Base-by-base conservation (phyloP, 352 stramenopile species). In the Albugo candida region DNA sequence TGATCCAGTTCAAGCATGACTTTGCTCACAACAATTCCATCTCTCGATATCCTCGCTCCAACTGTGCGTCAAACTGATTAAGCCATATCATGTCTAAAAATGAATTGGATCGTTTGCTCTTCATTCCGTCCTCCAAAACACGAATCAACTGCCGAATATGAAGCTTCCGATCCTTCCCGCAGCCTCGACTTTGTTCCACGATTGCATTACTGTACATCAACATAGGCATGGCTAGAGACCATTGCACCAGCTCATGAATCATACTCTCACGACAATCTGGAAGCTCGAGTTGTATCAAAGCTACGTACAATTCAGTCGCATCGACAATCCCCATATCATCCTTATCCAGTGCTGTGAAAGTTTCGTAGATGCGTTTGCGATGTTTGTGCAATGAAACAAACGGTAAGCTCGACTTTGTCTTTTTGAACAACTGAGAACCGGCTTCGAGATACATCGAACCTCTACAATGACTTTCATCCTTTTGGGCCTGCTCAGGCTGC, bases 21-120 rank as follows among this genome's bases (percentile, higher is more conserved):
- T 52, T 31, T 57, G 38, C 24, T 46, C 48, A 85, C 31, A 87
- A 54, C 39, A 83, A 48, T 37, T 84, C 70, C 42, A 78, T 84
- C 36, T 84, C 75, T 12, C 72, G 71, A 27, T 65, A 60, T 1
- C 72, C 70, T 17, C 68, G 64, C 40, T 91, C 75, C 42, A 91
- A 56, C 40, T 91, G 78, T 41, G 68, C 70, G 50, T 91, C 74
- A 42, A 87, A 91, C 47, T 87, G 78, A 13, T 59, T 53, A 20
- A 91, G 58, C 78, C 72, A 91, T 36, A 67, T 78, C 36, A 68
- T 69, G 38, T 86, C 70, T 4, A 91, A 58, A 38, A 88, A 91
- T 11, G 69, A 69, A 41, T 91, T 91, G 1, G 72, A 51, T 31
- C 24, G 24, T 31, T 31, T 31, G 8, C 24, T 31, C 39, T 75